A percentile compares a stretch with the other conserved stretches of the same genome.
These are phyloP conservation scores for Massarina eburnea DNA, from an alignment of 2,329 filamentous ascomycete genomes.

Conservation along the genomic window DNA sequence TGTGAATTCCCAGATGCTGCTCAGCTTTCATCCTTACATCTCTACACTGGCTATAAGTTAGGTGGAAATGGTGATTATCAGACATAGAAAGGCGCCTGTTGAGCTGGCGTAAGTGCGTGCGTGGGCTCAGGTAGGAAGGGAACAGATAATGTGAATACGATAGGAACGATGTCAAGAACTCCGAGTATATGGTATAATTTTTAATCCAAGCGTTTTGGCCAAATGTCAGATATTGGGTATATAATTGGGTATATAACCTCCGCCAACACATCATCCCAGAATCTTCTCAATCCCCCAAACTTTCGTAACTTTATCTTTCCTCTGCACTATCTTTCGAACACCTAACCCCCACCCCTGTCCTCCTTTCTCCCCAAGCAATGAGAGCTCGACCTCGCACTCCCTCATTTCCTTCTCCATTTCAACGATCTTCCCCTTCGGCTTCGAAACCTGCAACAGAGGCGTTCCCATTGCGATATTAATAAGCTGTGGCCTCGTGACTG, in stretches of 20 bases:
- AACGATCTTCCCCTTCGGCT: slow-evolving; percentile 82
- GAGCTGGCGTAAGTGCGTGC: too few relatives aligned
- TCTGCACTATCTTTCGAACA: slow-evolving; percentile 81
- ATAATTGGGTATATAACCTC: not conserved
- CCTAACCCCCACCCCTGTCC: slow-evolving; percentile 81
- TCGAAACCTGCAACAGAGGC: slow-evolving; percentile 79
- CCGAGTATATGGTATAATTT: too few relatives aligned
- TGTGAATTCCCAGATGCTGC: too few relatives aligned
- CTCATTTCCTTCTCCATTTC: slow-evolving; percentile 55
- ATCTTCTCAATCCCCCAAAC: slow-evolving; percentile 73
- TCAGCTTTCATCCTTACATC: too few relatives aligned
- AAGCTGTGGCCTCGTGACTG: slow-evolving; percentile 74
- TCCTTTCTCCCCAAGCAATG: slow-evolving; percentile 68
- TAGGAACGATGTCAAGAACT: too few relatives aligned
- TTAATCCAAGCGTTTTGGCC: not conserved
- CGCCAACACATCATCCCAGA: slow-evolving; percentile 20
- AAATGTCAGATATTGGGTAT: not conserved
- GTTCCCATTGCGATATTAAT: slow-evolving; percentile 80
- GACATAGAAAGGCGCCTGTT: too few relatives aligned
- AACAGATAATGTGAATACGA: too few relatives aligned
- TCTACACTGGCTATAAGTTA: too few relatives aligned
- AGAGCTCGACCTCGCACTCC: slow-evolving; percentile 82
- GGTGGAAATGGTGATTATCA: too few relatives aligned
- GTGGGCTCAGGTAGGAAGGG: too few relatives aligned
- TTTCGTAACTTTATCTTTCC: slow-evolving; percentile 64